Percentiles rank a stretch among this genome's conserved stretches.
Evolutionary conservation across 192 early-diverging fungal genomes (phyloP).

Genomic region (Umbelopsis sp.): DNA sequence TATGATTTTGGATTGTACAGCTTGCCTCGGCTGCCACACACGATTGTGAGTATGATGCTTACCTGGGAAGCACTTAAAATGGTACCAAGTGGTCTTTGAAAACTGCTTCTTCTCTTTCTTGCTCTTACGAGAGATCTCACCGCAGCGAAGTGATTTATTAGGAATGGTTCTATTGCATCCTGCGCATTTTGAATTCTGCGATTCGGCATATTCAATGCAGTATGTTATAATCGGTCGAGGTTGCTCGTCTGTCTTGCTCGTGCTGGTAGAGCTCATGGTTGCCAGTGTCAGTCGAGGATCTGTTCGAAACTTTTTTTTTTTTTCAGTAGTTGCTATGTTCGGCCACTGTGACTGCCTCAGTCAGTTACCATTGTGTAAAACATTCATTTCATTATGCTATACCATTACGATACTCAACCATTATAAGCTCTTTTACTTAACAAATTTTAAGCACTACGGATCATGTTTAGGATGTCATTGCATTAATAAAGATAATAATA

Average conservation of each 20-base stretch:
- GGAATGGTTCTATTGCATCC: slow-evolving; percentile 51
- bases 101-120: slow-evolving; percentile 56
- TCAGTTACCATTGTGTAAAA: too few species aligned
- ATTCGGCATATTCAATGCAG: slow-evolving; percentile 50
- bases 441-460: not conserved
- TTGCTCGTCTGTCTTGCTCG: not conserved
- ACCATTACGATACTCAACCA: too few species aligned
- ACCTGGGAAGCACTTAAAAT: slow-evolving; percentile 51
- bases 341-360: too few species aligned
- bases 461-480: not conserved
- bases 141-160: slow-evolving; percentile 49
- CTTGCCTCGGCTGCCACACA: not conserved
- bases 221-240: slow-evolving; percentile 39
- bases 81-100: slow-evolving; percentile 54
- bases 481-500: not conserved
- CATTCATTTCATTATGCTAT: too few species aligned
- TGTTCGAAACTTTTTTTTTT: slow-evolving; percentile 2
- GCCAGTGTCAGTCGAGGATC: too few species aligned
- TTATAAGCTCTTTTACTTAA: not conserved
- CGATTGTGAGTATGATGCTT: not conserved
- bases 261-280: not conserved
- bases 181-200: slow-evolving; percentile 45
- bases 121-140: slow-evolving; percentile 43
- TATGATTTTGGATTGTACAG: not conserved
- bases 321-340: too few species aligned